Evolutionary conservation across 2,329 filamentous ascomycete species (phyloP).

Genomic region (Botryosphaeria agaves): DNA sequence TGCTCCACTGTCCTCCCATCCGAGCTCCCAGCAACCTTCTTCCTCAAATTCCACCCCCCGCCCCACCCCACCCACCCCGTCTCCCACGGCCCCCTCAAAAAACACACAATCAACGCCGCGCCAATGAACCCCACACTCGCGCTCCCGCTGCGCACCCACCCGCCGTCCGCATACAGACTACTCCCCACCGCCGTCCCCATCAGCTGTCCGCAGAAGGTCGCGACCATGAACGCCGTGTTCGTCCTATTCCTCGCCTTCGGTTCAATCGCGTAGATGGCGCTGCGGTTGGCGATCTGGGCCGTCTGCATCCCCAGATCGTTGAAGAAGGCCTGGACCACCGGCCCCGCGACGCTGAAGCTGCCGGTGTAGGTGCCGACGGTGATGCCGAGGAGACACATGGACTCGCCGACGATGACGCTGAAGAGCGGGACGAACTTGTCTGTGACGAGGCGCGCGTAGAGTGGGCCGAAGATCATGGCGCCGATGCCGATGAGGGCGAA

Average conservation of each 20-base stretch:
- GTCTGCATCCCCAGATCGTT: slow-evolving; percentile 59
- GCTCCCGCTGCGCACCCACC: slow-evolving; percentile 40
- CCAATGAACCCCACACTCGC: slow-evolving; percentile 37
- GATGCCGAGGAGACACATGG: slow-evolving; percentile 42
- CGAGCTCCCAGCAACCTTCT: slow-evolving; percentile 20
- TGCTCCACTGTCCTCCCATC: slow-evolving; percentile 19
- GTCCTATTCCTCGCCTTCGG: slow-evolving; percentile 56
- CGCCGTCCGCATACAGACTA: slow-evolving; percentile 34
- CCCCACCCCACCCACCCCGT: slow-evolving; percentile 42
- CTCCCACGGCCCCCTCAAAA: slow-evolving; percentile 37
- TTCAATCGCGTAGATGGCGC: slow-evolving; percentile 52
- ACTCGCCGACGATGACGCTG: slow-evolving; percentile 44
- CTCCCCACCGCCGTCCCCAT: slow-evolving; percentile 42
- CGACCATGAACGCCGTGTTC: slow-evolving; percentile 71
- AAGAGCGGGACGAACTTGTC: slow-evolving; percentile 53
- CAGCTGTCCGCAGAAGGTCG: slow-evolving; percentile 57
- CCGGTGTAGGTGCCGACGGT: slow-evolving; percentile 54
- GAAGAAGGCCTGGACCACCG: slow-evolving; percentile 52
- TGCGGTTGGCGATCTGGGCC: slow-evolving; percentile 55
- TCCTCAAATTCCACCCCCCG: slow-evolving; percentile 35
- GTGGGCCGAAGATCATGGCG: slow-evolving; percentile 47
- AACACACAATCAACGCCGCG: slow-evolving; percentile 27
- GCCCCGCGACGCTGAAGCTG: slow-evolving; percentile 47
- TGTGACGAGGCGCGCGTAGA: slow-evolving; percentile 54
- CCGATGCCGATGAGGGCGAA: slow-evolving; percentile 64